Conservation (phyloP, 2,329 filamentous ascomycete species). For the Magnaporthiopsis poae region DNA sequence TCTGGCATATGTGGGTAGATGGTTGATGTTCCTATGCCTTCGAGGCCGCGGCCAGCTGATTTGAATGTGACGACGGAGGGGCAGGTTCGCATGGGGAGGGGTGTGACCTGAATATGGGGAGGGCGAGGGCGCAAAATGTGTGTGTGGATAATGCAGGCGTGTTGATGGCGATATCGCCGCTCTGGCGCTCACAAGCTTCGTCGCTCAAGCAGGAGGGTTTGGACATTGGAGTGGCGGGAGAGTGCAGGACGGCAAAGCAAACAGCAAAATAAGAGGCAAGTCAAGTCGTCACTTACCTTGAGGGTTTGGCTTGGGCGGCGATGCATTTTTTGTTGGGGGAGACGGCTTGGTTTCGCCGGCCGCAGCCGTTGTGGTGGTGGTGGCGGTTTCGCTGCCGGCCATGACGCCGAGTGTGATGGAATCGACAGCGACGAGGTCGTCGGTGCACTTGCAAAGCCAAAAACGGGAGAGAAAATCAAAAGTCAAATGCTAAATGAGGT, state of each 20-base stretch:
- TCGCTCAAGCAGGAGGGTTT: background rate
- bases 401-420: background rate
- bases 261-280: background rate
- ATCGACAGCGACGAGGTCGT: background rate
- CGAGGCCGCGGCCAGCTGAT: background rate
- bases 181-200: background rate
- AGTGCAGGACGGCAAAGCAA: background rate
- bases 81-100: no score
- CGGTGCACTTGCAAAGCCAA: background rate
- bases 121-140: no score
- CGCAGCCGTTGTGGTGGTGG: background rate
- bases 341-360: background rate
- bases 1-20: constrained; percentile 44
- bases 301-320: background rate
- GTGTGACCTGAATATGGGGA: no score
- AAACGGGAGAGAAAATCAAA: background rate
- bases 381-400: background rate
- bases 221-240: background rate
- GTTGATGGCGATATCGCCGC: background rate
- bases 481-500: constrained; percentile 1
- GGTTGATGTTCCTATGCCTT: constrained; percentile 26
- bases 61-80: background rate
- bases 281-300: constrained; percentile 3
- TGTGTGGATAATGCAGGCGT: background rate
- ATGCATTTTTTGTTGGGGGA: constrained; percentile 1